Base-by-base conservation (phyloP, 1,284 basidiomycete genomes). In the Irpex lacteus region DNA sequence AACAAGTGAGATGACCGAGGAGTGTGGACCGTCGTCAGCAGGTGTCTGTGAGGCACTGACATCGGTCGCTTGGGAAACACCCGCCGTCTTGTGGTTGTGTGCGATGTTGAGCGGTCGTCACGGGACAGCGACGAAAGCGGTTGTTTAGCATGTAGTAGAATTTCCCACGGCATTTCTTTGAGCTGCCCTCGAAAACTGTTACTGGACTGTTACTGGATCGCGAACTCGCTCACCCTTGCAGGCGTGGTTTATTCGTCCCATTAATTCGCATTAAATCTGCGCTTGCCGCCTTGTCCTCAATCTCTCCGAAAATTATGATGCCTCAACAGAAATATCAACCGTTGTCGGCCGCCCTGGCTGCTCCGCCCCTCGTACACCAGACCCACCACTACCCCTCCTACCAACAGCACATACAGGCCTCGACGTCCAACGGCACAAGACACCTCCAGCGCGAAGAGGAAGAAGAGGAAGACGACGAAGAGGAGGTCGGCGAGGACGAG, bases 241-340 rank as follows among this genome's bases (percentile, higher is more conserved):
- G 54, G 60, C 61, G 66, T 58, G 54, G 56, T 63, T 68, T 64
- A 60, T 60, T 62, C 53, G 15, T 50, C 54, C 40, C 57, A 47
- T 49, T 66, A 53, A 70, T 70, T 70, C 71, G 62, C 57, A 47
- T 49, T 66, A 53, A 70, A 70, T 70, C 71, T 64, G 70, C 67
- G 69, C 68, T 73, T 66, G 69, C 69, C 67, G 67, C 61, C 59
- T 61, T 50, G 59, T 61, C 58, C 47, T 60, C 60, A 64, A 60
- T 65, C 62, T 61, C 67, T 65, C 65, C 63, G 70, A 72, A 69
- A 67, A 71, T 70, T 67, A 71, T 70, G 66, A 90, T 90, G 88
- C 88, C 89, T 76, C 88, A 89, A 63, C 89, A 91, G 74, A 86
- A 89, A 71, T 91, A 91, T 77, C 89, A 90, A 68, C 87, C 90